A percentile compares a stretch with the other conserved stretches of the same genome.
phyloP scores from a whole-genome alignment of 139 green algal species.

The Monoraphidium neglectum region DNA sequence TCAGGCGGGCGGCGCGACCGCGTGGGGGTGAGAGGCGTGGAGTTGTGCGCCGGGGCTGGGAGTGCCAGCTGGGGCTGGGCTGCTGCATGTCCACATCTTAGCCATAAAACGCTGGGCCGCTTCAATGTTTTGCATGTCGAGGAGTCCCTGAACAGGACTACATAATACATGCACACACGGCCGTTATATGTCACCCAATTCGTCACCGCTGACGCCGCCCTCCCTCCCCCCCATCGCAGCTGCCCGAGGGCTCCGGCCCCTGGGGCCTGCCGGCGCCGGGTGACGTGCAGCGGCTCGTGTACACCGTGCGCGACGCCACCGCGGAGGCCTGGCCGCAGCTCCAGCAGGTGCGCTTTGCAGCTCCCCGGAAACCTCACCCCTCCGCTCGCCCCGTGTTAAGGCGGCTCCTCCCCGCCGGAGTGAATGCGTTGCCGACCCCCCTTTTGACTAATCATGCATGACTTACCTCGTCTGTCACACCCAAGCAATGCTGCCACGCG shows the following conservation, averaged over 20 bases:
- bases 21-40: background rate
- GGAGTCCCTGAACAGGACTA: too few species aligned
- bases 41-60: background rate
- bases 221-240: conserved; percentile 1
- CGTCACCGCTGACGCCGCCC: background rate
- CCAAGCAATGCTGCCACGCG: too few species aligned
- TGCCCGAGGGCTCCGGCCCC: conserved; percentile 40
- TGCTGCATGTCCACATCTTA: background rate
- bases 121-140: too few species aligned
- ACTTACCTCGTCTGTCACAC: too few species aligned
- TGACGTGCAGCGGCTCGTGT: conserved; percentile 36
- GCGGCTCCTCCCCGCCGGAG: too few species aligned
- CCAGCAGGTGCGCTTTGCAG: conserved; percentile 12
- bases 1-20: background rate
- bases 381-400: too few species aligned
- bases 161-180: too few species aligned
- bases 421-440: too few species aligned
- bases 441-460: too few species aligned
- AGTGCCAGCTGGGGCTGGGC: background rate
- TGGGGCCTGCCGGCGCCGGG: conserved; percentile 46
- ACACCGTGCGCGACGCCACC: conserved; percentile 29
- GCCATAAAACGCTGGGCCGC: background rate
- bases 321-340: conserved; percentile 15
- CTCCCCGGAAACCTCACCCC: too few species aligned
- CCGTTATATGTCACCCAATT: background rate